A percentile compares a stretch with the other conserved stretches of the same genome.
Conservation (phyloP, 1,284 basidiomycete species). For the Sphaerobolus stellatus region DNA sequence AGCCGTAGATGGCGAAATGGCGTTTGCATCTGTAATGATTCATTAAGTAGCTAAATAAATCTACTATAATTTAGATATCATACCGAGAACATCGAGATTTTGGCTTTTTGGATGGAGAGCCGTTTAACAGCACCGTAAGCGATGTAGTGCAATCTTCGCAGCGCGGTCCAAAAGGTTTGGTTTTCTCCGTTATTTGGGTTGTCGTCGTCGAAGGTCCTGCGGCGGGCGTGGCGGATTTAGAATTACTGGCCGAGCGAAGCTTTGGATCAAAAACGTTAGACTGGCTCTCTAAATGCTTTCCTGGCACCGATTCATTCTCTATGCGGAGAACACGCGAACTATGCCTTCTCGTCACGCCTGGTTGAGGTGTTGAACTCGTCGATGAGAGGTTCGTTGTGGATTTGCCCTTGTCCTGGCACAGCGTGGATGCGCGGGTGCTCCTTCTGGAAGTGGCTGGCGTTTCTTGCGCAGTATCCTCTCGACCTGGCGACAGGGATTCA, state of each 20-base stretch:
- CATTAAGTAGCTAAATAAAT: not conserved
- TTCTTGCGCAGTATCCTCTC: not conserved
- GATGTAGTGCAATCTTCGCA: constrained; percentile 8
- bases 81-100: constrained; percentile 7
- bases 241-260: too few relatives aligned
- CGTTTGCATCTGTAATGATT: constrained; percentile 59
- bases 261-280: too few relatives aligned
- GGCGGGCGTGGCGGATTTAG: too few relatives aligned
- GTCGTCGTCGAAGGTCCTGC: not conserved
- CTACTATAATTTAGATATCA: not conserved
- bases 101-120: constrained; percentile 1
- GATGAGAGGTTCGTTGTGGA: not conserved
- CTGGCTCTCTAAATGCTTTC: too few relatives aligned
- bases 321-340: too few relatives aligned
- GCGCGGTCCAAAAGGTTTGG: constrained; percentile 2
- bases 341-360: too few relatives aligned
- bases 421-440: constrained; percentile 9
- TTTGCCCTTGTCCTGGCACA: not conserved
- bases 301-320: too few relatives aligned
- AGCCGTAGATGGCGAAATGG: constrained; percentile 69
- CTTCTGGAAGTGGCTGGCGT: constrained; percentile 5
- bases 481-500: not conserved
- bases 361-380: too few relatives aligned
- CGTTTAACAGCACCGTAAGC: not conserved
- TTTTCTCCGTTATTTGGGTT: not conserved